Base-by-base conservation (phyloP, 805 yeast genomes). In the Wickerhamomyces subpelliculosus region DNA sequence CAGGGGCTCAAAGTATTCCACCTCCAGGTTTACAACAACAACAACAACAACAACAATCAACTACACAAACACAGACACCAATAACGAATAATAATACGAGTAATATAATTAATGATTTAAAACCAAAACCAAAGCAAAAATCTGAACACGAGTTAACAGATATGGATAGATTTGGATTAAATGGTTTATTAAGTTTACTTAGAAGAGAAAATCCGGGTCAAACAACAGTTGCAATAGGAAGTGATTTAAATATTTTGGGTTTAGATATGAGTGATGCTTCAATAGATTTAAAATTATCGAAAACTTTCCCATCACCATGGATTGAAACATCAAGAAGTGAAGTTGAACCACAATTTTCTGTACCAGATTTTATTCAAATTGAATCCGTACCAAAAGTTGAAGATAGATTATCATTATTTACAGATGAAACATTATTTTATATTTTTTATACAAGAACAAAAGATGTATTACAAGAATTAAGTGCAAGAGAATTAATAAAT, bases 361-460 rank as follows among this genome's bases (percentile, higher is more conserved):
- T 78, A 31, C 96, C 96, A 3, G 61, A 65, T 10, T 47, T 45
- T 36, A 62, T 64, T 37, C 53, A 41, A 8, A 24, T 44, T 2
- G 37, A 34, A 9, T 34, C 31, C 11, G 27, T 45, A 5, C 44
- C 47, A 5, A 36, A 43, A 9, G 24, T 53, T 14, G 44, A 60
- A 30, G 64, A 75, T 40, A 72, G 79, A 47, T 69, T 82, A 32
- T 67, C 71, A 29, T 61, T 75, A 20, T 82, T 90, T 46, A 79
- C 84, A 37, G 97, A 93, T 52, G 97, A 90, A 53, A 93, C 97
- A 1, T 66, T 93, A 29, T 93, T 93, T 57, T 93, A 84, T 61
- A 82, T 93, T 14, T 93, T 93, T 58, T 93, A 93, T 61, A 84
- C 94, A 47, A 87, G 80, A 67, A 96, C 98, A 5, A 79, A 87